Conservation (phyloP, 495 filamentous ascomycete genomes). For the Aspergillus asperescens region DNA sequence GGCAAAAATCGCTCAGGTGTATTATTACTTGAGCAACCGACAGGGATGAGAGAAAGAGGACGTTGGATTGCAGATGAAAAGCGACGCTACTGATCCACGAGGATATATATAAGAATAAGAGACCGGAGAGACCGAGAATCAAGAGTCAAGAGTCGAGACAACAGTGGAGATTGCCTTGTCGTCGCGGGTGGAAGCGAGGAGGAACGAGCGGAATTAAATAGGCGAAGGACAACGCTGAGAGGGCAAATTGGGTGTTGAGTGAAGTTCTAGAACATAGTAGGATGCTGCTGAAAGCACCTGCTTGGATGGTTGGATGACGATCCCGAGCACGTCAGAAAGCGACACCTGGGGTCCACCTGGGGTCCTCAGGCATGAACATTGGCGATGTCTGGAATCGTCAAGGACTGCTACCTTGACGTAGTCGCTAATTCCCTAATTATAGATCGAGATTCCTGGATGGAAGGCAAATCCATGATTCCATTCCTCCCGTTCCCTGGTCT, state of each 20-base stretch:
- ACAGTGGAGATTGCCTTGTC: too few species aligned
- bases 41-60: conserved; percentile 8
- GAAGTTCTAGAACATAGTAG: conserved; percentile 3
- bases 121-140: background rate
- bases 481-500: too few species aligned
- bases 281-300: conserved; percentile 1
- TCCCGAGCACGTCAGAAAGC: conserved; percentile 7
- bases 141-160: too few species aligned
- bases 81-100: background rate
- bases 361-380: background rate
- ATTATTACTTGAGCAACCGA: conserved; percentile 1
- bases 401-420: too few species aligned
- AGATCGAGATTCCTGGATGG: too few species aligned
- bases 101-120: conserved; percentile 5
- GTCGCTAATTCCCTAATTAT: too few species aligned
- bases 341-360: too few species aligned
- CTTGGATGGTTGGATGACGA: conserved; percentile 7
- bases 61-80: background rate
- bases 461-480: too few species aligned
- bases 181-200: background rate
- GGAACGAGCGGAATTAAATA: conserved; percentile 9
- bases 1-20: conserved; percentile 18
- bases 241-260: background rate
- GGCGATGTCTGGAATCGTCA: too few species aligned
- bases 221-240: background rate